Evolutionary conservation across 208 protist genomes (phyloP), one percentile per base, ranked within the genome.

Genomic region (Acanthamoeba rhysodes): DNA sequence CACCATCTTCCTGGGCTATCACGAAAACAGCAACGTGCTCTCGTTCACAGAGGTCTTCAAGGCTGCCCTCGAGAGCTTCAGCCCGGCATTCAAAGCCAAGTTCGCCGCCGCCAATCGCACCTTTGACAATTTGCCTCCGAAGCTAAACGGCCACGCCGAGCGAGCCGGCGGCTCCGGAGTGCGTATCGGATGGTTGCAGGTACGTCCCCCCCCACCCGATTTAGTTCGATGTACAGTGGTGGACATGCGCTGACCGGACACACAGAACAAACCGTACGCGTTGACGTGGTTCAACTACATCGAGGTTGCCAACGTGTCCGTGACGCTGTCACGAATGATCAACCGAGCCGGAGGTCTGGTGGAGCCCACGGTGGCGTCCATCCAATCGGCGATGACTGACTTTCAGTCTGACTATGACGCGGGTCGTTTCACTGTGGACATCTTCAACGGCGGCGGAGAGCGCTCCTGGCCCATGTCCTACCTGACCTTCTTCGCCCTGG

Each of bases 381-480:
- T 74, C 24, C 66, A 74, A 32, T n/a, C 66, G n/a, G 66, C 66
- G 29, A 74, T 74, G 66, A 37, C 0, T 12, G 80, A 90, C 24
- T 90, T 90, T 53, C 2, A 90, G 29, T 0, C 12, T 2, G 0
- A 90, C 10, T 90, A 90, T 53, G 80, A 57, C 8, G 45, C 45
- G 22, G 8, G 53, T n/a, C 7, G 27, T 9, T 90, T 90, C 9
- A 41, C 50, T 0, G 50, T 90, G 10, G 80, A 90, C 53, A 90
- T 90, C 50, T 0, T 66, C 50, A 10, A 90, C 29, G 80, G 4
- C 24, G 10, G 24, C 3, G 80, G 80, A 29, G 48, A 0, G 1
- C 0, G 10, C 27, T 90, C 80, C 4, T 90, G 80, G 80, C 80
- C 80, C 16, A 90, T 90, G 80, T 0, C 80, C 45, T 90, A 90